Evolutionary conservation across 2,329 filamentous ascomycete genomes (phyloP).

Genomic region (Penicillium rolfsii): DNA sequence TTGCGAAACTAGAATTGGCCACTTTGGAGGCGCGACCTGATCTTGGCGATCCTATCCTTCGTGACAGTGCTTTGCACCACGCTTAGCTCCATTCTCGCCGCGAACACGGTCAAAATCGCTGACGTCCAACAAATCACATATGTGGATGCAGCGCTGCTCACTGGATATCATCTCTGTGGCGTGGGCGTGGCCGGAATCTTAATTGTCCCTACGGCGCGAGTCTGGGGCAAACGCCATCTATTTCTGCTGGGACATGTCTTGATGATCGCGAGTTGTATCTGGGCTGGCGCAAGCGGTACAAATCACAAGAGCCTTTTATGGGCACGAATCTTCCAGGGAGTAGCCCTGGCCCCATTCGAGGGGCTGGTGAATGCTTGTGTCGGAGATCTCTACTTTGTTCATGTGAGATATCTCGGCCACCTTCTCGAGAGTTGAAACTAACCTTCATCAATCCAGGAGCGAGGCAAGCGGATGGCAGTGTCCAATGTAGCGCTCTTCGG

Average conservation of each 20-base stretch:
- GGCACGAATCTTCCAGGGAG: constrained; percentile 81
- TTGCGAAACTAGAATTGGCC: constrained; percentile 70
- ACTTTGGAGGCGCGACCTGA: constrained; percentile 79
- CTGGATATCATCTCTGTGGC: constrained; percentile 84
- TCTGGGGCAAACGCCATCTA: constrained; percentile 90
- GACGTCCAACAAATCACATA: constrained; percentile 68
- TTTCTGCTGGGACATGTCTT: constrained; percentile 78
- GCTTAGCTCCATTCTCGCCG: constrained; percentile 82
- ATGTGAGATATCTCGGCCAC: constrained; percentile 55
- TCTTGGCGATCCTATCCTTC: constrained; percentile 76
- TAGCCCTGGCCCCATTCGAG: constrained; percentile 87
- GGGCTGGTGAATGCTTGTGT: constrained; percentile 85
- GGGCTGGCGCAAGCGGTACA: constrained; percentile 71
- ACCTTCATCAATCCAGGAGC: constrained; percentile 53
- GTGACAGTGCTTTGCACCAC: constrained; percentile 81
- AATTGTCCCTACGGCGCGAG: constrained; percentile 82
- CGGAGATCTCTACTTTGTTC: constrained; percentile 88
- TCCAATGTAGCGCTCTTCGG: constrained; percentile 71
- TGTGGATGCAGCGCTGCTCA: constrained; percentile 77
- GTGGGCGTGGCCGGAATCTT: constrained; percentile 80
- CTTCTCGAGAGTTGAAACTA: background rate
- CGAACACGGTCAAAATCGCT: constrained; percentile 79
- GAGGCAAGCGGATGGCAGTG: constrained; percentile 85
- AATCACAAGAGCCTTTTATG: constrained; percentile 74
- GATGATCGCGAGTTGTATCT: constrained; percentile 72